phyloP scores from a whole-genome alignment of 2,329 filamentous ascomycete genomes.

The Alternaria sp. region DNA sequence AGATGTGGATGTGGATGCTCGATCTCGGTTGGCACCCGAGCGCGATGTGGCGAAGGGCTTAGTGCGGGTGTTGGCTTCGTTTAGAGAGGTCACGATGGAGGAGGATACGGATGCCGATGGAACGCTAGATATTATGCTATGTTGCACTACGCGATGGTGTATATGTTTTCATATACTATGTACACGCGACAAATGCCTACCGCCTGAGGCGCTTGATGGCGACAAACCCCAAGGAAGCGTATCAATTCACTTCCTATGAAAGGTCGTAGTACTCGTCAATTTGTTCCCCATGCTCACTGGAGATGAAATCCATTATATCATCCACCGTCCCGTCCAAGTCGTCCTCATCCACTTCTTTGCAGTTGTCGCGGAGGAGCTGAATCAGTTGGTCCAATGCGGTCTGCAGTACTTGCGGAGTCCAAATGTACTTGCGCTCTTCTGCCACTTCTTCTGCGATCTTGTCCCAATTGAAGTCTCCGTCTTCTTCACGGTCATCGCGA shows the following conservation, averaged over 20 bases:
- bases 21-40: slow-evolving; percentile 5
- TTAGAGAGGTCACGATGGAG: neutral
- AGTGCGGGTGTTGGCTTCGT: neutral
- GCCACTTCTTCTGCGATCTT: slow-evolving; percentile 4
- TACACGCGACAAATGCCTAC: neutral
- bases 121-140: neutral
- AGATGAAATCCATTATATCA: slow-evolving; percentile 29
- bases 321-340: slow-evolving; percentile 19
- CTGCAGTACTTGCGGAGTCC: slow-evolving; percentile 31
- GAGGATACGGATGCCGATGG: neutral
- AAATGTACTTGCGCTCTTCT: slow-evolving; percentile 4
- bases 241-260: neutral
- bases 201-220: neutral
- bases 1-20: too few relatives aligned
- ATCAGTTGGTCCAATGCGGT: slow-evolving; percentile 24
- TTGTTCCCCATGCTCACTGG: slow-evolving; percentile 11
- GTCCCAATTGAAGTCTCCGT: slow-evolving; percentile 48
- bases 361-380: slow-evolving; percentile 10
- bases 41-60: neutral
- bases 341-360: slow-evolving; percentile 3
- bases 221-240: neutral
- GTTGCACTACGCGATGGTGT: neutral
- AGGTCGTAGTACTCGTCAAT: slow-evolving; percentile 22
- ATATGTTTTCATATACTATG: neutral
- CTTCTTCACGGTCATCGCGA: slow-evolving; percentile 14